Base-by-base conservation (phyloP, 345 rosid species). In the Euphorbia peplus region DNA sequence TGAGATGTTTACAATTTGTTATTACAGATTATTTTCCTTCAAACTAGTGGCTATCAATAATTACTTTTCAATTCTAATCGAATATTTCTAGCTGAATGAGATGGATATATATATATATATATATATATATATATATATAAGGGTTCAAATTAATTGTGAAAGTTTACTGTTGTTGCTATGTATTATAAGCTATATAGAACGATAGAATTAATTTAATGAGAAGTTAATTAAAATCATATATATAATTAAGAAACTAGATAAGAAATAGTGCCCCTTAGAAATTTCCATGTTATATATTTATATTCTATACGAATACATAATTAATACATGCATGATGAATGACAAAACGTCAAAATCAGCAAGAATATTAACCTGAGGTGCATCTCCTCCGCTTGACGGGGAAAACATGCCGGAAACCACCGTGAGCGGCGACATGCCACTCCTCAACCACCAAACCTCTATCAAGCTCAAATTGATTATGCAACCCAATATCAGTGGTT, bases 381-480 rank as follows among this genome's bases (percentile, higher is more conserved):
- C 70, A 78, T 76, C 90, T 84, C 70, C 79, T 83, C 66, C 95
- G 81, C 78, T 87, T 88, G 66, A 73, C 81, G 12, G 95, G 92
- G 19, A 86, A 76, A 47, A 74, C 85, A 64, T 88, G 85, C 62
- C 77, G 86, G 81, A 77, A 84, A 75, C 78, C 86, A 65, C 84
- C 90, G 4, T 82, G 83, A 6, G 81, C 39, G 4, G 81, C 44
- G 10, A 74, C 67, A 22, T 83, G 78, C 91, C 93, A 88, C 51
- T 86, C 89, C 81, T 88, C 90, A 74, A 81, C 69, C 42, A 80
- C 63, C 78, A 70, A 11, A 13, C 75, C 87, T 13, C 26, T 21
- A 9, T 86, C 88, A 22, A 90, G 64, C 67, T 76, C 86, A 64
- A 79, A 81, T 69, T 78, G 86, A 54, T n/a, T n/a, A n/a, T 86